Base-by-base conservation (phyloP, 225 moss, liverwort and hornwort genomes). In the Physcomitrium patens region DNA sequence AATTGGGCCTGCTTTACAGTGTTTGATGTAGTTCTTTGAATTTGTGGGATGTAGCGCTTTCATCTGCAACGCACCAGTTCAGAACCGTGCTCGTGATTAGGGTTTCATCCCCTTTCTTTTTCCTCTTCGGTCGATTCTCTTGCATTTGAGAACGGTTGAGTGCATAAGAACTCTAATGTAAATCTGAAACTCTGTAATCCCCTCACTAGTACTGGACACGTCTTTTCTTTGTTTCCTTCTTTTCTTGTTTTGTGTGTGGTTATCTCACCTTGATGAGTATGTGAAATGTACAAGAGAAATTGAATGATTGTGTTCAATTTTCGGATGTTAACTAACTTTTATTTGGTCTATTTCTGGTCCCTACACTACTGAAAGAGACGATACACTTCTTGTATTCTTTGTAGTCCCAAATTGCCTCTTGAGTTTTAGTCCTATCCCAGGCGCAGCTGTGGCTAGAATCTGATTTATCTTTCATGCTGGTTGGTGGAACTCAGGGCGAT, bases 391-490 rank as follows among this genome's bases (percentile, higher is more conserved):
- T 37, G 7, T 42, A 9, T 9, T 8, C 42, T 26, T 6, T 58
- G 27, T 56, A 16, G 10, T 12, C 58, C 56, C 1, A 7, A 44
- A 20, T 27, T 77, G 63, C 26, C 57, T 20, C n/a, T 69, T 62
- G 17, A 19, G 12, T 54, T 17, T 41, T 48, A 63, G 37, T 19
- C 37, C 0, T 47, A 16, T 7, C 0, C 2, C 31, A 37, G 5
- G 31, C 31, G 31, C 31, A 37, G 31, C 31, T 24, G 24, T 24
- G 2, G 2, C 31, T 7, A 37, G 31, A 7, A 37, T 37, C 31
- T 37, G 31, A 37, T 37, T 37, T 37, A 3, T 37, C 31, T 37
- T 37, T 37, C 31, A n/a, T 79, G 75, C 79, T 79, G 76, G 76
- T 61, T 37, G 48, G 56, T 55, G 10, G 43, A 56, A 72, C 31